Evolutionary conservation across 306 rosid species (phyloP), one percentile per base, ranked within the genome.

Genomic region (Quercus glauca): DNA sequence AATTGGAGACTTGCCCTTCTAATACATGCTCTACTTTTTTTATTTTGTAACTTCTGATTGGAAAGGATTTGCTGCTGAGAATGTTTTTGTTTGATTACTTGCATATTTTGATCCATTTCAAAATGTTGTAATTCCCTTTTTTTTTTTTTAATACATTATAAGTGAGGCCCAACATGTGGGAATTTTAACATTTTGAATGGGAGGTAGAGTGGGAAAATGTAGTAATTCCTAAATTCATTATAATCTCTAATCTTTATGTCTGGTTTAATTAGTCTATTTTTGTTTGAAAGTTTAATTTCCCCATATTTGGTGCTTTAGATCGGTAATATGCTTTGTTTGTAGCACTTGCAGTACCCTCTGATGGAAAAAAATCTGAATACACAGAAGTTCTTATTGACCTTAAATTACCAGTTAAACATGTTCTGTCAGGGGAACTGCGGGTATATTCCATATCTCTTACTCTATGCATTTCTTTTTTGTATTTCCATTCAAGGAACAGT

Each of bases 351-450:
- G 93, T 83, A 45, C 76, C 91, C 72, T 35, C 90, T 76, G 95
- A 91, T 67, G 83, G 84, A 63, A 91, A 88, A 82, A 91, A 86
- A 78, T 76, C 85, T 51, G 97, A 94, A 78, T 82, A 74, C 82
- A 92, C 86, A 84, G 99, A 94, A 35, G 99, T 89, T 81, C 79
- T 91, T 29, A 68, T 86, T 69, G 99, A 94, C 71, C 74, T 82
- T 67, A 94, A 94, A 87, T 76, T 85, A 70, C 97, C 99, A 52
- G 84, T 89, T 79, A 92, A 85, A 87, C 97, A 87, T 82, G 84
- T 88, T 65, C 73, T 94, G 56, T 88, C 97, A 70, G 91, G 80
- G 89, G 98, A 94, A 79, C 97, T 92, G 79, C 93, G 87, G 93
- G 98, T 92, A 86, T 64, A 57, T 43, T 53, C 72, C 49, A 8